Conservation (phyloP, 208 protist species). For the Herpetomonas tarakana region DNA sequence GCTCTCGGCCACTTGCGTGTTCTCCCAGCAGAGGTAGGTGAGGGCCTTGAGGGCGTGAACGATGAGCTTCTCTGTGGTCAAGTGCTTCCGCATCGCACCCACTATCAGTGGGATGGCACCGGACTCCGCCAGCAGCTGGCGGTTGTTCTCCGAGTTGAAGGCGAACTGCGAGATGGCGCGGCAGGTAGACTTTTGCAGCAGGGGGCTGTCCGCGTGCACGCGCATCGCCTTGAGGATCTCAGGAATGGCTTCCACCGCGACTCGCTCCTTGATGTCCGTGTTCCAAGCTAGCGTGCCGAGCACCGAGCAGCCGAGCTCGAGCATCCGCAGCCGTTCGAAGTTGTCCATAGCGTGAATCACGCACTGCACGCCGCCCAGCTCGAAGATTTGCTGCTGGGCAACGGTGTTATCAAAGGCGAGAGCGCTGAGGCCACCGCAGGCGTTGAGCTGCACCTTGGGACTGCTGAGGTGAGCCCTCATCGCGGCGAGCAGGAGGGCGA, state of each 20-base stretch:
- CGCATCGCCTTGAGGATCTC: conserved; percentile 88
- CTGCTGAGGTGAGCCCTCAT: conserved; percentile 76
- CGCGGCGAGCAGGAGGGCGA: conserved; percentile 63
- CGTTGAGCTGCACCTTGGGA: conserved; percentile 89
- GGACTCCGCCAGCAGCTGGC: conserved; percentile 73
- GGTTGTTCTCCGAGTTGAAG: conserved; percentile 91
- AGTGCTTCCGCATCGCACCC: conserved; percentile 74
- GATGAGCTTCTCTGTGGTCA: conserved; percentile 85
- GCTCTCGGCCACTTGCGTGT: conserved; percentile 75
- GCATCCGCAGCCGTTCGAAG: conserved; percentile 86
- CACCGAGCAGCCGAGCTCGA: conserved; percentile 90
- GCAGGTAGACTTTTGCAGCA: conserved; percentile 91
- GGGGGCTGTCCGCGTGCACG: conserved; percentile 62
- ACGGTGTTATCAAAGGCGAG: conserved; percentile 90
- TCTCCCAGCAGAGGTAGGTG: conserved; percentile 92
- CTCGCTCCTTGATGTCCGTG: conserved; percentile 85
- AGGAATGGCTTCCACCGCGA: conserved; percentile 79
- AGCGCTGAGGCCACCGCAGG: conserved; percentile 87
- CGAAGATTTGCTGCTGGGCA: conserved; percentile 89
- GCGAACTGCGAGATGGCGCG: conserved; percentile 91
- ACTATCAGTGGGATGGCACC: conserved; percentile 89
- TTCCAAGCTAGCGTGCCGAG: conserved; percentile 92
- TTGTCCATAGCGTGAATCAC: conserved; percentile 87
- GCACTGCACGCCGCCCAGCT: conserved; percentile 81
- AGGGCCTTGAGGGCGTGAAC: conserved; percentile 90